Conservation (phyloP, 306 rosid genomes). For the Datisca glomerata region DNA sequence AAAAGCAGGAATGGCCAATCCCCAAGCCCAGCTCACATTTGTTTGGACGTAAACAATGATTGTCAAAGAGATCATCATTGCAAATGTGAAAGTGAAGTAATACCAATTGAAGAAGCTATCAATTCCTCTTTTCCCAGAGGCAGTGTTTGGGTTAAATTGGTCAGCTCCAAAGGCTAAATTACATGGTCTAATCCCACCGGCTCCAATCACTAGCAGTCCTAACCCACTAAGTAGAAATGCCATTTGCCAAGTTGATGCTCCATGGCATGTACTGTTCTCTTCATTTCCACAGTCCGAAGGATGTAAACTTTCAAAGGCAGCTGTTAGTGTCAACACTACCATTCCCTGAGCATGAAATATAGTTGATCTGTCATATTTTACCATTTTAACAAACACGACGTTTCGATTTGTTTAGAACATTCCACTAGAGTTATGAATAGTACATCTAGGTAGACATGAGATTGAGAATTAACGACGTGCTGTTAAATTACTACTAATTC, state of each 20-base stretch:
- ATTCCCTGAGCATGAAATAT: conserved; percentile 42
- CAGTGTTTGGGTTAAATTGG: conserved; percentile 70
- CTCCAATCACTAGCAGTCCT: conserved; percentile 47
- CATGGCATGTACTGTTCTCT: conserved; percentile 41
- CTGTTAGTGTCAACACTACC: conserved; percentile 56
- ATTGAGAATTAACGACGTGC: background rate
- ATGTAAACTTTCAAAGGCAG: conserved; percentile 51
- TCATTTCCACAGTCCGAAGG: conserved; percentile 57
- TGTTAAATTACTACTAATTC: background rate
- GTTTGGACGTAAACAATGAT: conserved; percentile 65
- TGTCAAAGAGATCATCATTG: conserved; percentile 51
- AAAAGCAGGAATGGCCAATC: conserved; percentile 62
- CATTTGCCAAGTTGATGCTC: conserved; percentile 56
- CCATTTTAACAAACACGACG: too few species aligned
- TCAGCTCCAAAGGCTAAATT: conserved; percentile 86
- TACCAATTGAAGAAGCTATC: conserved; percentile 95
- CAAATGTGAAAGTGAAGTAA: conserved; percentile 56
- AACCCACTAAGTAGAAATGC: conserved; percentile 44
- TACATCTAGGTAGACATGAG: background rate
- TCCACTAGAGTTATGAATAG: background rate
- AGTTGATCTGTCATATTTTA: too few species aligned
- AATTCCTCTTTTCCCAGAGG: conserved; percentile 64
- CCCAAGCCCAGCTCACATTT: conserved; percentile 68
- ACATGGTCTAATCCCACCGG: conserved; percentile 80
- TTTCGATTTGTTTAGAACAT: too few species aligned